Percentiles rank a stretch among this genome's conserved stretches.
phyloP scores from a whole-genome alignment of 306 rosid species.

The Sicyos edulis region DNA sequence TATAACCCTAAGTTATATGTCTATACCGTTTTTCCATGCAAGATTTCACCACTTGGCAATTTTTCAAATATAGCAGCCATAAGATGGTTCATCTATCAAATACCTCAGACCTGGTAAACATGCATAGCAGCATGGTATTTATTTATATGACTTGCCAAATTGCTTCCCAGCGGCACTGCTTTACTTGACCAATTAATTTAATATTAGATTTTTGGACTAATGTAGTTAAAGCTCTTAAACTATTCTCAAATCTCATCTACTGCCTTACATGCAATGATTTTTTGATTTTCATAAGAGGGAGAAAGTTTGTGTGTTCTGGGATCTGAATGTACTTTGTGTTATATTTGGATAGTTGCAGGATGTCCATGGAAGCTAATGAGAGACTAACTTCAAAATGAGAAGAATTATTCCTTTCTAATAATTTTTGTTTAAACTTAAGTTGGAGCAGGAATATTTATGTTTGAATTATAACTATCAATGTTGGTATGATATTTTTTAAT shows the following conservation, averaged over 20 bases:
- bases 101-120: not conserved
- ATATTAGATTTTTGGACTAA: not conserved
- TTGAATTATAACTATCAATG: not conserved
- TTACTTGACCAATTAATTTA: not conserved
- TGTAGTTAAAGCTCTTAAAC: not conserved
- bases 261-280: not conserved
- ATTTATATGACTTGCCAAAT: not conserved
- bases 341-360: not conserved
- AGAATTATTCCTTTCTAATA: not conserved
- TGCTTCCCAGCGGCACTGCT: not conserved
- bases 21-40: constrained; percentile 9
- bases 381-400: not conserved
- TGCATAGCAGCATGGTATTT: not conserved
- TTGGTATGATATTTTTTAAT: constrained; percentile 12
- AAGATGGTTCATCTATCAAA: not conserved
- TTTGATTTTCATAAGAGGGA: not conserved
- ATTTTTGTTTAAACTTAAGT: constrained; percentile 8
- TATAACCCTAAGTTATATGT: not conserved
- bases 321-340: not conserved
- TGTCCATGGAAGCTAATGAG: not conserved
- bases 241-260: not conserved
- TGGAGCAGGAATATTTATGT: not conserved
- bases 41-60: not conserved
- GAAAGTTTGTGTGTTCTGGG: not conserved
- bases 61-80: not conserved